These are phyloP conservation scores for Pseudozyma thailandica DNA, from an alignment of 1,284 basidiomycete genomes.

Conservation along the genomic window DNA sequence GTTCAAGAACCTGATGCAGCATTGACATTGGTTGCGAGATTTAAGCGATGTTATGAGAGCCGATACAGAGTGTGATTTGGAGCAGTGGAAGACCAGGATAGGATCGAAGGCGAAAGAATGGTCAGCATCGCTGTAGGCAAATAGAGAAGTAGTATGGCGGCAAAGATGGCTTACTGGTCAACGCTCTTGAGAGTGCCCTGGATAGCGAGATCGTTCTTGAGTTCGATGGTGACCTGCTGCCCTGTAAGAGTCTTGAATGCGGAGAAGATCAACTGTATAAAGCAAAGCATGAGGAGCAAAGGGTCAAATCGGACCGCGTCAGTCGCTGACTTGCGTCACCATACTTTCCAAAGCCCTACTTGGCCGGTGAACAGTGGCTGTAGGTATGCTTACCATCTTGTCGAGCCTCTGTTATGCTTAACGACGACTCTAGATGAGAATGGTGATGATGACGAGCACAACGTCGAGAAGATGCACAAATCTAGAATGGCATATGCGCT, in stretches of 20 bases:
- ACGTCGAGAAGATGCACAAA: not conserved
- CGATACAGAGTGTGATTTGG: too few relatives aligned
- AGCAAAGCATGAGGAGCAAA: not conserved
- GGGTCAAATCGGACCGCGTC: not conserved
- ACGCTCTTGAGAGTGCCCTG: slow-evolving; percentile 96
- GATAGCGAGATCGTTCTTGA: slow-evolving; percentile 98
- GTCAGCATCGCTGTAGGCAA: not conserved
- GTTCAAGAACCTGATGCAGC: slow-evolving; percentile 79
- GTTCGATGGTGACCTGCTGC: slow-evolving; percentile 88
- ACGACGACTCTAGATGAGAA: too few relatives aligned
- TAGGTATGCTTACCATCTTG: slow-evolving; percentile 26
- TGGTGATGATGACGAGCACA: too few relatives aligned
- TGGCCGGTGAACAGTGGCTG: not conserved
- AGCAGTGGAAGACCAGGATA: not conserved
- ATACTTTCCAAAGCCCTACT: not conserved
- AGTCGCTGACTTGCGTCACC: not conserved
- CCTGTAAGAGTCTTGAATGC: slow-evolving; percentile 99
- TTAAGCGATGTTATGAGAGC: too few relatives aligned
- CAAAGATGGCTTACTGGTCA: slow-evolving; percentile 76
- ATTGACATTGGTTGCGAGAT: not conserved
- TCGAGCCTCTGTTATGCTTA: too few relatives aligned
- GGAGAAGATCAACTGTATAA: slow-evolving; percentile 85
- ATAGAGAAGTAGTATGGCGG: not conserved
- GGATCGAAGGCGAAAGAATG: not conserved
- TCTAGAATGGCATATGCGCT: slow-evolving; percentile 20